phyloP scores from a whole-genome alignment of 2,329 filamentous ascomycete species.

The Sporothrix dimorphospora region DNA sequence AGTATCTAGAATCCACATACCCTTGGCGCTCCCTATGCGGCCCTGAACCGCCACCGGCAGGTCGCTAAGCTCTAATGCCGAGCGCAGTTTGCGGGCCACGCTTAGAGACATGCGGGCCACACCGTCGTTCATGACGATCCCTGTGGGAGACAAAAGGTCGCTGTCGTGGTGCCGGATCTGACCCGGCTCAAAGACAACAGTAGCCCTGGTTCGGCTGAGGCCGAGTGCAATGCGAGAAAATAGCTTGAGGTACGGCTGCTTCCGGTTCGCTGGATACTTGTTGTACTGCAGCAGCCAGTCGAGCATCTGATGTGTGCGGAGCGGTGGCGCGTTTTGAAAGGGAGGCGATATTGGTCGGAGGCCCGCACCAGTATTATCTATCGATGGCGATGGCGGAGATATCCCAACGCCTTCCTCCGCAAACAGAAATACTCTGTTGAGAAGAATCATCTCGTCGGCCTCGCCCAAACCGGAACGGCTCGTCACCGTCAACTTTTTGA shows the following conservation, averaged over 20 bases:
- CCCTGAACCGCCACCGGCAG: constrained; percentile 69
- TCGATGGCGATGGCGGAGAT: constrained; percentile 36
- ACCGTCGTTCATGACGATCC: constrained; percentile 66
- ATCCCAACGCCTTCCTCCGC: constrained; percentile 53
- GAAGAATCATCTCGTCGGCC: constrained; percentile 40
- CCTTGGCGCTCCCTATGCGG: constrained; percentile 73
- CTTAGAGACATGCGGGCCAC: constrained; percentile 66
- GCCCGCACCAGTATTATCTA: background rate
- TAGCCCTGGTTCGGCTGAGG: constrained; percentile 55
- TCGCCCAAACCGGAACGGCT: constrained; percentile 40
- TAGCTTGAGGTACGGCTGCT: constrained; percentile 57
- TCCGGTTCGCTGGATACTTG: constrained; percentile 45
- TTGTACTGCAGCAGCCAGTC: constrained; percentile 54
- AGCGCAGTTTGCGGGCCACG: constrained; percentile 58
- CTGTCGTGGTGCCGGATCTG: constrained; percentile 49
- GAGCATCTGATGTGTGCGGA: constrained; percentile 47
- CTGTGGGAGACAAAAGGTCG: constrained; percentile 47
- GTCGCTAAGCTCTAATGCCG: constrained; percentile 53
- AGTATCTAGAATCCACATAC: constrained; percentile 70
- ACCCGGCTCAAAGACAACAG: constrained; percentile 48
- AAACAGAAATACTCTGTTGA: constrained; percentile 57
- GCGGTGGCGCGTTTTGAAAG: background rate
- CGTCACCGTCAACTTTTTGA: constrained; percentile 42
- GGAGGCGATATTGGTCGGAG: background rate
- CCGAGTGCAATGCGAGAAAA: constrained; percentile 61